phyloP scores from a whole-genome alignment of 2,329 filamentous ascomycete genomes.

The Paecilomyces variotii region DNA sequence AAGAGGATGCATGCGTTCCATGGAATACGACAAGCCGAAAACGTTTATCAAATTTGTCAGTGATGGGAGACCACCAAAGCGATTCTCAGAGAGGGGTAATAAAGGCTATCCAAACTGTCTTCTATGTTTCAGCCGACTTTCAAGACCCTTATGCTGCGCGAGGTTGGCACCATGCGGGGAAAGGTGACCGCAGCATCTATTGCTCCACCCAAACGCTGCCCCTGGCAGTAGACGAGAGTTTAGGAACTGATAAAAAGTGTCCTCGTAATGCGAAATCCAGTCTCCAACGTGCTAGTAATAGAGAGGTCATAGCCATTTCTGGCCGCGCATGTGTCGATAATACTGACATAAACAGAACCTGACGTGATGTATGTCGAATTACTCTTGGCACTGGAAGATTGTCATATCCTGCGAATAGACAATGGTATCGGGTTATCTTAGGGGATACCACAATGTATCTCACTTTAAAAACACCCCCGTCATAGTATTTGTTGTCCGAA shows the following conservation, averaged over 20 bases:
- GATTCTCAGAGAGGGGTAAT: background rate
- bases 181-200: background rate
- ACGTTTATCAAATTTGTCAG: background rate
- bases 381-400: background rate
- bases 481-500: background rate
- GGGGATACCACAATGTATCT: background rate
- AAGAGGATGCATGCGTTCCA: background rate
- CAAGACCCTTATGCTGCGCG: too few species aligned
- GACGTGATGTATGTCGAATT: background rate
- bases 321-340: background rate
- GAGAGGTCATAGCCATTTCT: background rate
- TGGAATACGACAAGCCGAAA: background rate
- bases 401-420: background rate
- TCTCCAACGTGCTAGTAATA: background rate
- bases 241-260: background rate
- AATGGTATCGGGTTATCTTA: background rate
- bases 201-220: background rate
- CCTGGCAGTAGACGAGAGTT: background rate
- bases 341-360: background rate
- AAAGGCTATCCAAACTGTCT: too few species aligned
- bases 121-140: too few species aligned
- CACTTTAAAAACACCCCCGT: background rate
- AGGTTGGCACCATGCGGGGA: too few species aligned
- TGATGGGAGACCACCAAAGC: background rate
- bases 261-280: background rate